These are phyloP conservation scores for Lyophyllum decastes DNA, from an alignment of 768 basidiomycete genomes.

Conservation along the genomic window DNA sequence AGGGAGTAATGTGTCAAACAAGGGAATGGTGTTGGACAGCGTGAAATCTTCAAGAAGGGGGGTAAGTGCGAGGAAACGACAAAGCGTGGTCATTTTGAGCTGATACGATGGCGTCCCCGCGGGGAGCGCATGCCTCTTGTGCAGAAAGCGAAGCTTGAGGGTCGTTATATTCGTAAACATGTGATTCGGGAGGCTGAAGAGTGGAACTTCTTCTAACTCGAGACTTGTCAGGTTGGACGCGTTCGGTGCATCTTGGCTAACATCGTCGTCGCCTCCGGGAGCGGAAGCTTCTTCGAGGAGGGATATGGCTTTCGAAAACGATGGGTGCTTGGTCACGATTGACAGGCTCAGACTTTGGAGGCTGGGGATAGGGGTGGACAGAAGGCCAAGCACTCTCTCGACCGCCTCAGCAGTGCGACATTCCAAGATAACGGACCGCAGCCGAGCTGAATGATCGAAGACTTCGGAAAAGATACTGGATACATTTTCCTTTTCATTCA, in stretches of 20 bases:
- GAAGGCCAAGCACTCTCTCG: constrained; percentile 14
- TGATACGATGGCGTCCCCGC: constrained; percentile 29
- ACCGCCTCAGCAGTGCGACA: constrained; percentile 15
- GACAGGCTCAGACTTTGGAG: constrained; percentile 20
- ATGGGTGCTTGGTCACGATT: constrained; percentile 19
- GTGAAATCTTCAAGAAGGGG: constrained; percentile 43
- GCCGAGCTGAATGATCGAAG: not conserved
- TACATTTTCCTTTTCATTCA: not conserved
- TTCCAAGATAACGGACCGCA: not conserved
- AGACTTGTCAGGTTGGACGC: constrained; percentile 30
- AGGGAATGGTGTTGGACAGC: constrained; percentile 42
- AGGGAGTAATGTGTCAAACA: constrained; percentile 32
- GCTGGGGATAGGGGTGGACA: constrained; percentile 18
- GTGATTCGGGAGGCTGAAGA: constrained; percentile 34
- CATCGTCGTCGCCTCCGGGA: constrained; percentile 1
- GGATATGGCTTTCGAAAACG: constrained; percentile 9
- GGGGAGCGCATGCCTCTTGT: constrained; percentile 19
- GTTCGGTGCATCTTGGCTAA: not conserved
- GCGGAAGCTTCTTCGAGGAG: constrained; percentile 8
- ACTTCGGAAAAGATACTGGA: not conserved
- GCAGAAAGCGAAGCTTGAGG: constrained; percentile 43
- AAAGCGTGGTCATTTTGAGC: constrained; percentile 41
- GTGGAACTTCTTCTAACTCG: constrained; percentile 42
- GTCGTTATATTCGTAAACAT: constrained; percentile 39
- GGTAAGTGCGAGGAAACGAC: constrained; percentile 35